Base-by-base conservation (phyloP, 495 filamentous ascomycete species). In the Bacidia rubella region DNA sequence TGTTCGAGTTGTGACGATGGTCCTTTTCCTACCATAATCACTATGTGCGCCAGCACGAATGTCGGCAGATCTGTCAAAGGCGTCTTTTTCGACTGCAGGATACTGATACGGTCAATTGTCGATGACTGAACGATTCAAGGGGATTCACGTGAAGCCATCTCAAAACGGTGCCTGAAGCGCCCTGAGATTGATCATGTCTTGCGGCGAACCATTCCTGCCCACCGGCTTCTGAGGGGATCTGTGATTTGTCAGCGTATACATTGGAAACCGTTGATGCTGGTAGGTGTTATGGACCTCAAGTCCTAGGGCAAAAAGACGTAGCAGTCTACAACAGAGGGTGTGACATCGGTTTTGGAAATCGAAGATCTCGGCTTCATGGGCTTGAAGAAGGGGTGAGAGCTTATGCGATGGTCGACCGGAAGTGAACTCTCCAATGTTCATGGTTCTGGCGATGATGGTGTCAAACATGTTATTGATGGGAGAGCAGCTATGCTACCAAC, bases 381-480 rank as follows among this genome's bases (percentile, higher is more conserved):
- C 51, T 21, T 65, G 57, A n/a, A 98, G 76, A 11, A 74, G 66
- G 20, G 69, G 61, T 0, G 90, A 87, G 9, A 96, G 72, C 25
- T 86, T 83, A 63, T 96, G 92, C 53, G 87, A 82, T 26, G 87
- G 76, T 67, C 86, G 81, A 62, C 75, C 73, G 56, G 82, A 56
- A 44, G 68, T 43, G 66, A 90, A 94, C 65, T 85, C 78, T 60
- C 85, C 86, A 47, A 98, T 81, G 68, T 98, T 98, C 74, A 98
- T 86, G 42, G 83, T 87, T 73, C 90, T 94, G 57, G 20, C 24
- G 17, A 46, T 27, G 50, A 41, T n/a, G n/a, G 35, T 11, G 22
- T 19, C 56, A 51, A 48, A 39, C 46, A 21, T 11, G 45, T 7
- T 23, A 29, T 7, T 47, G 49, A 17, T 50, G 39, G 35, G 35